Conservation (phyloP, 768 basidiomycete genomes). For the Boletus sp. region DNA sequence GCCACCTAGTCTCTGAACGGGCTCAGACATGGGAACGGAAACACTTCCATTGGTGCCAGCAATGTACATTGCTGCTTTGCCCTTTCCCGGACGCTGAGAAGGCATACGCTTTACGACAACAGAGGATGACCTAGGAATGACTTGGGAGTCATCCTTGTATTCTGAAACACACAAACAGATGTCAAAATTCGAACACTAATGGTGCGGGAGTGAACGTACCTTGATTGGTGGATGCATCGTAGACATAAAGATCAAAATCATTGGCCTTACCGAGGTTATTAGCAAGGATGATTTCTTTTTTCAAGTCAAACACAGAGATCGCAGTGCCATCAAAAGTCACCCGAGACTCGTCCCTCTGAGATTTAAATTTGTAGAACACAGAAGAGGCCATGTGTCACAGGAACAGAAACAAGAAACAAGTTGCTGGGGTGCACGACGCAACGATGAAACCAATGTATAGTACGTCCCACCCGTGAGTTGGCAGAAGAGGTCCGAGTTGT, state of each 20-base stretch:
- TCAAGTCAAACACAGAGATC: slow-evolving; percentile 98
- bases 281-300: slow-evolving; percentile 95
- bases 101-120: slow-evolving; percentile 92
- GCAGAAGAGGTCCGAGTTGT: slow-evolving; percentile 11
- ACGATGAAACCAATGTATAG: slow-evolving; percentile 21
- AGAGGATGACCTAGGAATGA: slow-evolving; percentile 93
- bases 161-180: slow-evolving; percentile 45
- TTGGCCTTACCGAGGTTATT: slow-evolving; percentile 96
- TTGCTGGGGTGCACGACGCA: slow-evolving; percentile 17
- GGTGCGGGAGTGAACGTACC: slow-evolving; percentile 47
- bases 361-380: slow-evolving; percentile 98
- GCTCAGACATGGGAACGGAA: slow-evolving; percentile 48
- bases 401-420: slow-evolving; percentile 8
- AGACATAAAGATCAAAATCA: slow-evolving; percentile 92
- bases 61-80: slow-evolving; percentile 77
- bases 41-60: slow-evolving; percentile 43
- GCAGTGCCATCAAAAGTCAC: slow-evolving; percentile 98
- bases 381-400: slow-evolving; percentile 71
- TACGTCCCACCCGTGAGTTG: slow-evolving; percentile 18
- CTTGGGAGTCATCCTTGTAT: slow-evolving; percentile 85
- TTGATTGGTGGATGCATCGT: slow-evolving; percentile 84
- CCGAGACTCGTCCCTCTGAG: slow-evolving; percentile 90
- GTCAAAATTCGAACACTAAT: neutral
- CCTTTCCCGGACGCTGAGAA: slow-evolving; percentile 75
- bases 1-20: slow-evolving; percentile 40